Conservation (phyloP, 2,329 filamentous ascomycete genomes). For the Colletotrichum sp. region DNA sequence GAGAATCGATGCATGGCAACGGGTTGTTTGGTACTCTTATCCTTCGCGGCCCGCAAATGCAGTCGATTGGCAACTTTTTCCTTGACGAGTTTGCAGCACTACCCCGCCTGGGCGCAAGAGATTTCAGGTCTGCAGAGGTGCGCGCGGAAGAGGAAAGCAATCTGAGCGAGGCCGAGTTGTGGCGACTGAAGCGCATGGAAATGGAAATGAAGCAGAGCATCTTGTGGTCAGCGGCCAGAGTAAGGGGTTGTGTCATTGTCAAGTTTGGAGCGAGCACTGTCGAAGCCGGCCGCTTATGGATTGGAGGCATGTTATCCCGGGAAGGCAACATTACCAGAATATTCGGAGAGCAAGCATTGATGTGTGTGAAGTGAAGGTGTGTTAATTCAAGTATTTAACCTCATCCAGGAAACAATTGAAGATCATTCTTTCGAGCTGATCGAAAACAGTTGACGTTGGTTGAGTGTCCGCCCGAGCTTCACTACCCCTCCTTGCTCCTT, state of each 20-base stretch:
- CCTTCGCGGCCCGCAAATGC: conserved; percentile 74
- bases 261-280: conserved; percentile 87
- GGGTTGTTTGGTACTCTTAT: conserved; percentile 86
- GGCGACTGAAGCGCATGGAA: conserved; percentile 59
- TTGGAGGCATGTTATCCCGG: conserved; percentile 73
- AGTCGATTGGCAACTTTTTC: conserved; percentile 73
- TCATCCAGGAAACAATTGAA: not conserved
- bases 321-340: conserved; percentile 73
- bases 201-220: conserved; percentile 65
- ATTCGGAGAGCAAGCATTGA: conserved; percentile 82
- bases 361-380: conserved; percentile 63
- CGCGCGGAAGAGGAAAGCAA: conserved; percentile 40
- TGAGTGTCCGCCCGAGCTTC: not conserved
- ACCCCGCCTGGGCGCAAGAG: conserved; percentile 81
- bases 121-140: conserved; percentile 67
- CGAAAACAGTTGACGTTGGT: not conserved
- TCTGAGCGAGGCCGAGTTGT: conserved; percentile 49
- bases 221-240: conserved; percentile 81
- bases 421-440: not conserved
- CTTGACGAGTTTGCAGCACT: conserved; percentile 77
- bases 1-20: conserved; percentile 72
- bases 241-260: conserved; percentile 84
- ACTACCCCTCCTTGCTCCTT: not conserved
- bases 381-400: conserved; percentile 13
- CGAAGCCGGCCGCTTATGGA: conserved; percentile 81